These are phyloP conservation scores for Coemansia sp. DNA, from an alignment of 192 early-diverging fungal species.

Conservation along the genomic window DNA sequence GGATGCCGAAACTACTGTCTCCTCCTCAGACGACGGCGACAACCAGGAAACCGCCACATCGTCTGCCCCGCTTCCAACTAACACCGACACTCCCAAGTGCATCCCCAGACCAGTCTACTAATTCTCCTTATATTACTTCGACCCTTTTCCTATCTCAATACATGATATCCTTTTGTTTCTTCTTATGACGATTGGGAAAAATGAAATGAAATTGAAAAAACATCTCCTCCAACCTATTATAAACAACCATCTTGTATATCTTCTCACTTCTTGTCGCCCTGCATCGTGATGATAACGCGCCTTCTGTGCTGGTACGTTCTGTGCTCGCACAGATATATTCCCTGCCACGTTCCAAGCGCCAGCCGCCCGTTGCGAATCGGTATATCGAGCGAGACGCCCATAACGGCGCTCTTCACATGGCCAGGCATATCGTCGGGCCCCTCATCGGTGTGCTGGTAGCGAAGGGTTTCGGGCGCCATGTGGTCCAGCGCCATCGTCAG, in stretches of 20 bases:
- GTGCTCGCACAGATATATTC: conserved; percentile 80
- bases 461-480: conserved; percentile 76
- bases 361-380: conserved; percentile 80
- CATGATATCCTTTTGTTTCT: not conserved
- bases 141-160: not conserved
- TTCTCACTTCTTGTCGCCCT: conserved; percentile 64
- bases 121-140: not conserved
- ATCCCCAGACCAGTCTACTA: conserved; percentile 19
- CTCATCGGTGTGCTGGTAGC: conserved; percentile 82
- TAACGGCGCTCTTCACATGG: conserved; percentile 80
- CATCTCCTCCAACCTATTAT: not conserved
- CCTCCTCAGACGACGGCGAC: not conserved
- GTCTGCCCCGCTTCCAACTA: conserved; percentile 5
- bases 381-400: conserved; percentile 84
- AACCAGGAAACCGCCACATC: conserved; percentile 10
- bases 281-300: conserved; percentile 72
- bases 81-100: conserved; percentile 32
- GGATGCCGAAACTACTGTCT: too few species aligned
- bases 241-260: not conserved
- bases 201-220: not conserved
- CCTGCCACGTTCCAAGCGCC: conserved; percentile 85
- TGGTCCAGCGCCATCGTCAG: conserved; percentile 86
- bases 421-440: conserved; percentile 93
- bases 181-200: not conserved
- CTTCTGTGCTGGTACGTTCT: conserved; percentile 60